Percentiles rank a stretch among this genome's conserved stretches.
Evolutionary conservation across 371 early-diverging fungal species (phyloP).

Genomic region (Syncephalastrum sp.): DNA sequence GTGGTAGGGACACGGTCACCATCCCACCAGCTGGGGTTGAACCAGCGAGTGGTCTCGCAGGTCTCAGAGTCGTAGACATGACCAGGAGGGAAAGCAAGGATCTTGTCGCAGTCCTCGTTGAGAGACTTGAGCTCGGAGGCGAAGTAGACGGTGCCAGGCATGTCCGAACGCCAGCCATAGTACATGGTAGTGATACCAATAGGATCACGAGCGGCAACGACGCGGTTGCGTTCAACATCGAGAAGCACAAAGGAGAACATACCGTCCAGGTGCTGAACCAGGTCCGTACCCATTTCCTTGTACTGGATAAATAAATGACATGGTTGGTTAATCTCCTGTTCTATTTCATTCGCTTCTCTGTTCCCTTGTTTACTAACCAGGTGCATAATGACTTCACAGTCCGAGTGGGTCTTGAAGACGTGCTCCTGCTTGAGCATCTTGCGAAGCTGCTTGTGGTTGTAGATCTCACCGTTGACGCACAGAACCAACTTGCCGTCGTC

Average conservation of each 20-base stretch:
- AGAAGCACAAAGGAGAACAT: constrained; percentile 95
- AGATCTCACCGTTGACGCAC: constrained; percentile 96
- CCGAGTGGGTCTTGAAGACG: constrained; percentile 91
- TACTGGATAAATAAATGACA: constrained; percentile 56
- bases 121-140: constrained; percentile 93
- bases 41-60: constrained; percentile 79
- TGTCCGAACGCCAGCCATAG: constrained; percentile 81
- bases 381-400: constrained; percentile 95
- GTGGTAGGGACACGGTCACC: constrained; percentile 52
- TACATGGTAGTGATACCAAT: constrained; percentile 97
- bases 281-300: constrained; percentile 77
- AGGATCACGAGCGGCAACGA: constrained; percentile 93
- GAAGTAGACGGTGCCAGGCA: constrained; percentile 88
- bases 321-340: neutral
- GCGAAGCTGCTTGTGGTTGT: constrained; percentile 91
- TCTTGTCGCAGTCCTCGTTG: constrained; percentile 92
- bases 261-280: constrained; percentile 86
- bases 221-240: constrained; percentile 78
- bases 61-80: constrained; percentile 83
- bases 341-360: neutral
- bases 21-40: constrained; percentile 89
- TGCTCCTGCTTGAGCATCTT: constrained; percentile 66
- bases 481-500: constrained; percentile 82
- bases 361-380: constrained; percentile 58
- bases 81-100: constrained; percentile 95